Conservation (phyloP, 2,329 filamentous ascomycete species). For the Botrytis medusae region DNA sequence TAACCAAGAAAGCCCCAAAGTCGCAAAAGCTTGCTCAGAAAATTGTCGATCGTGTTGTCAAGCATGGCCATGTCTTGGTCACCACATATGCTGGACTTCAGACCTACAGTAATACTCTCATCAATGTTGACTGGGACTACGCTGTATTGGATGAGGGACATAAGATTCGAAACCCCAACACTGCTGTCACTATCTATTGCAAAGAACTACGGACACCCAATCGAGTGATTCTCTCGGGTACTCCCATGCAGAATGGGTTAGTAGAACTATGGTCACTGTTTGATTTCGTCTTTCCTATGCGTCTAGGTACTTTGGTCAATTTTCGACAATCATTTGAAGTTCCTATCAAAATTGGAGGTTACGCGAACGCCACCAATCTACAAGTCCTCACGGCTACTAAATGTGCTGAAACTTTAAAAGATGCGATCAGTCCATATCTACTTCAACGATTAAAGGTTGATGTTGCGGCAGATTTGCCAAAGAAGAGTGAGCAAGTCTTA, state of each 20-base stretch:
- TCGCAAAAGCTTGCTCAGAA: constrained; percentile 69
- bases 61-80: constrained; percentile 87
- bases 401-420: constrained; percentile 90
- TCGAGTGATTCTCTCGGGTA: constrained; percentile 89
- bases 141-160: constrained; percentile 95
- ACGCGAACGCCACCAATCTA: constrained; percentile 90
- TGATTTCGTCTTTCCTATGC: constrained; percentile 97
- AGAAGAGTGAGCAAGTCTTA: constrained; percentile 93
- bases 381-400: constrained; percentile 93
- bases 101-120: constrained; percentile 79
- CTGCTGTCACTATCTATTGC: constrained; percentile 89
- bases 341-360: constrained; percentile 89
- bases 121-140: constrained; percentile 86
- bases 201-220: constrained; percentile 91
- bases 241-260: constrained; percentile 96
- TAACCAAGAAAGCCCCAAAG: constrained; percentile 48
- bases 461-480: constrained; percentile 87
- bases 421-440: constrained; percentile 89
- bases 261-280: constrained; percentile 96
- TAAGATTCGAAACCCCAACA: constrained; percentile 96
- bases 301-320: constrained; percentile 83
- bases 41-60: constrained; percentile 78
- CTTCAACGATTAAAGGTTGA: constrained; percentile 91
- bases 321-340: constrained; percentile 92
- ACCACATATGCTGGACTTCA: constrained; percentile 97